phyloP scores from a whole-genome alignment of 768 basidiomycete genomes.

The Coprinopsis sp. region DNA sequence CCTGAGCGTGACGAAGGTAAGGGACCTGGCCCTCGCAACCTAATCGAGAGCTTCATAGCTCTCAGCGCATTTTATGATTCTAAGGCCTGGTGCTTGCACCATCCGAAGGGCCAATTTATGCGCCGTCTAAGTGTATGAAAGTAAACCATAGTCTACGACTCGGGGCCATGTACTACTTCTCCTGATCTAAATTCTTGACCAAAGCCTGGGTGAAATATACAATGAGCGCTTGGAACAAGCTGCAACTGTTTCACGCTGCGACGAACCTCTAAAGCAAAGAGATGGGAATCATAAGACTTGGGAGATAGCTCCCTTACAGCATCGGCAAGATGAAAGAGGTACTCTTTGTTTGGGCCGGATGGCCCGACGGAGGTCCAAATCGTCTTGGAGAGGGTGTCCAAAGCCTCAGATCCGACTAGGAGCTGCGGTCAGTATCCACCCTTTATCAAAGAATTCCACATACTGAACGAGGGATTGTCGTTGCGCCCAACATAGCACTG shows the following conservation, averaged over 20 bases:
- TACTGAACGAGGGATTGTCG: conserved; percentile 88
- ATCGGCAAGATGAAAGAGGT: conserved; percentile 72
- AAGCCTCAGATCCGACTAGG: conserved; percentile 77
- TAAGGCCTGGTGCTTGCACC: too few relatives aligned
- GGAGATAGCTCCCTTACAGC: conserved; percentile 73
- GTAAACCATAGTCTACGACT: neutral
- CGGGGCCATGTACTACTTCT: neutral
- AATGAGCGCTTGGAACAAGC: too few relatives aligned
- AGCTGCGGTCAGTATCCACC: neutral
- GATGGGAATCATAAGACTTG: conserved; percentile 68
- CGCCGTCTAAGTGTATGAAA: too few relatives aligned
- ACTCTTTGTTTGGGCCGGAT: conserved; percentile 91
- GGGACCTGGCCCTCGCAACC: too few relatives aligned
- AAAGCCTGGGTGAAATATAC: neutral
- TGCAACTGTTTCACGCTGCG: too few relatives aligned
- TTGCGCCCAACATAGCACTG: conserved; percentile 85
- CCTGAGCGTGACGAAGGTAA: too few relatives aligned
- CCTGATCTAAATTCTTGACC: conserved; percentile 6
- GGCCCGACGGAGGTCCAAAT: conserved; percentile 81
- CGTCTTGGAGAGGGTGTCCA: conserved; percentile 58
- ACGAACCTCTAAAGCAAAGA: conserved; percentile 71
- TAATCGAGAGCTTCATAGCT: too few relatives aligned
- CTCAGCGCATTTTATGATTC: too few relatives aligned
- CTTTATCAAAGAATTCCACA: conserved; percentile 15
- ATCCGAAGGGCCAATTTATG: too few relatives aligned